These are phyloP conservation scores for Trametes punicea DNA, from an alignment of 768 basidiomycete species.

Conservation along the genomic window DNA sequence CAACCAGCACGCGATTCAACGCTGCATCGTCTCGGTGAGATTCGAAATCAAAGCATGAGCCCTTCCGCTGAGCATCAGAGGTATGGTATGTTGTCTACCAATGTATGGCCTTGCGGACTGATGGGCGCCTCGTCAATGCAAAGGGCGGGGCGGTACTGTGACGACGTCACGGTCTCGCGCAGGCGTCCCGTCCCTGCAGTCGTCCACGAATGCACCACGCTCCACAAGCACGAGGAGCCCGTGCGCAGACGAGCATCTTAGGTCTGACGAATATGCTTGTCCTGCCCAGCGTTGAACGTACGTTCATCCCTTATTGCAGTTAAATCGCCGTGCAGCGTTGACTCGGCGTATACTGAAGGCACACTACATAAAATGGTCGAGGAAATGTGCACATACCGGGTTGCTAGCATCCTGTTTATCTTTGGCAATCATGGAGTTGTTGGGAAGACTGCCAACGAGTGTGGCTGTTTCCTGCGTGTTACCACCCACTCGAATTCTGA, in stretches of 20 bases:
- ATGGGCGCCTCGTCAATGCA: slow-evolving; percentile 38
- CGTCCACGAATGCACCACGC: slow-evolving; percentile 21
- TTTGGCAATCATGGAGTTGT: slow-evolving; percentile 52
- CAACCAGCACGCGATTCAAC: slow-evolving; percentile 33
- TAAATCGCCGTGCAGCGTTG: background rate
- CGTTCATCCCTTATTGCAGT: background rate
- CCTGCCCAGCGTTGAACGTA: background rate
- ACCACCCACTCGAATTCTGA: slow-evolving; percentile 42
- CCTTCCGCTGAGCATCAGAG: too few relatives aligned
- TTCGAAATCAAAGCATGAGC: too few relatives aligned
- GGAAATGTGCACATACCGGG: slow-evolving; percentile 20
- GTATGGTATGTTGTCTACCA: slow-evolving; percentile 10
- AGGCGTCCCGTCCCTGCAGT: slow-evolving; percentile 31
- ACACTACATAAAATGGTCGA: background rate
- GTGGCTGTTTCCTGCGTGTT: slow-evolving; percentile 50
- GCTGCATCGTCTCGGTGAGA: slow-evolving; percentile 34
- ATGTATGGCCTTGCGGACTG: slow-evolving; percentile 35
- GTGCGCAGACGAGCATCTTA: slow-evolving; percentile 12
- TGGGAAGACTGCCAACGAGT: slow-evolving; percentile 46
- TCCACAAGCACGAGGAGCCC: slow-evolving; percentile 20
- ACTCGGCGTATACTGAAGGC: background rate
- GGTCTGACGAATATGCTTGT: slow-evolving; percentile 34
- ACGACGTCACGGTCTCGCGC: slow-evolving; percentile 29
- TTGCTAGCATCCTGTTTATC: slow-evolving; percentile 35
- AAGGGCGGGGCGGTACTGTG: slow-evolving; percentile 41